phyloP scores from a whole-genome alignment of 2,329 filamentous ascomycete genomes.

The Cordyceps farinosa region DNA sequence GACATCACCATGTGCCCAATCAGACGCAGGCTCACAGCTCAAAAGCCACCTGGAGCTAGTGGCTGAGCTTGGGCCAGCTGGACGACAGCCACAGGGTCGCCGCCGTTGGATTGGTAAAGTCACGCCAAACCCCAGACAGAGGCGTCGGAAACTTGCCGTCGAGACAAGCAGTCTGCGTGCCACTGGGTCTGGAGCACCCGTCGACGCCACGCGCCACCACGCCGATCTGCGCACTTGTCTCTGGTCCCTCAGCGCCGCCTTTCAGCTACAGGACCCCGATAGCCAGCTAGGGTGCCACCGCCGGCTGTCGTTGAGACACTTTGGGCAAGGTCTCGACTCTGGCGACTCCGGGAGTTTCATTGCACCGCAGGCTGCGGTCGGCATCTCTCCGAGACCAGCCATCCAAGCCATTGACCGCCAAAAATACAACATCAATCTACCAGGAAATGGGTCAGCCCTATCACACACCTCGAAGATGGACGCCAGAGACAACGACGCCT shows the following conservation, averaged over 20 bases:
- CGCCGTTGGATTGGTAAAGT: constrained; percentile 1
- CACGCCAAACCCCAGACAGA: constrained; percentile 1
- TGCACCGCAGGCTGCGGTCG: constrained; percentile 2
- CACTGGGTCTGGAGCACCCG: constrained; percentile 11
- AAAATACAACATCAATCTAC: constrained; percentile 1
- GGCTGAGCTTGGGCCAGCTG: not conserved
- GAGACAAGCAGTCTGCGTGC: not conserved
- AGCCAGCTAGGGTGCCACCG: constrained; percentile 15
- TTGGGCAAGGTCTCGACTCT: constrained; percentile 8
- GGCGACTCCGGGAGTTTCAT: not conserved
- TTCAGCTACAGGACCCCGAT: constrained; percentile 12
- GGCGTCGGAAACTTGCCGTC: constrained; percentile 17
- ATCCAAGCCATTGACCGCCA: constrained; percentile 1
- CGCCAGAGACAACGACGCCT: constrained; percentile 6
- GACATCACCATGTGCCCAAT: not conserved
- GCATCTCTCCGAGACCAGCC: constrained; percentile 12
- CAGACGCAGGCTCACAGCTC: not conserved
- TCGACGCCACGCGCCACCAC: constrained; percentile 15
- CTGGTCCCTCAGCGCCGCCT: constrained; percentile 6
- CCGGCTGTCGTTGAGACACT: constrained; percentile 17
- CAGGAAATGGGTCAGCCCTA: constrained; percentile 1
- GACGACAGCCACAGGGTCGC: constrained; percentile 8
- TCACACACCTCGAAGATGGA: not conserved
- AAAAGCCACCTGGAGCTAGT: not conserved
- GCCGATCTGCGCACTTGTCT: constrained; percentile 13